Evolutionary conservation across 2,329 filamentous ascomycete genomes (phyloP), one percentile per base, ranked within the genome.

Genomic region (Cordyceps javanica): DNA sequence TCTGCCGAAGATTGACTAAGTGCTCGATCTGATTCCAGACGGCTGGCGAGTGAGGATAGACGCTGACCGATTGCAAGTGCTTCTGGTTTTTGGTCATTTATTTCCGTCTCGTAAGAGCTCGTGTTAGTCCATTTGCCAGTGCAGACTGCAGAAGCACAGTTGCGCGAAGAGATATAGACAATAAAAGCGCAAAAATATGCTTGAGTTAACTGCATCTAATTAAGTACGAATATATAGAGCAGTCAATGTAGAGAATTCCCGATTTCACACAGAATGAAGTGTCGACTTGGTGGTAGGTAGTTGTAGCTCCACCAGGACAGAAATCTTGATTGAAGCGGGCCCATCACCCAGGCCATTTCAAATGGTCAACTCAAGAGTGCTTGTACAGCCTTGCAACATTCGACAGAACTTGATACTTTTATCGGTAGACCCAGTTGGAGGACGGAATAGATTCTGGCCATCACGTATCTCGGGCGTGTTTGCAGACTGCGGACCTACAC

Each of bases 291-390:
- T 53, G 19, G 50, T 26, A 9, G 48, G n/a, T 38, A 25, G 38
- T 30, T 10, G 49, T 6, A 42, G 50, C 38, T 44, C 50, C 50
- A 53, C 50, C 50, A 16, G 13, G 19, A 25, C 11, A 16, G 34
- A 53, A 41, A 53, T 41, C 38, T 44, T 44, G 50, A 44, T 51
- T 13, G 39, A 42, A 19, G 51, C 39, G 51, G 51, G 50, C 50
- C 13, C 28, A 38, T 38, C 32, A 19, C 44, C 13, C n/a, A 16
- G 14, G 23, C n/a, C 26, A 14, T 34, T 36, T 36, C 13, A n/a
- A 7, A 39, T 19, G 14, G 39, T 3, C 48, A 51, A 26, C 23
- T 28, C 48, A 32, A n/a, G 26, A 3, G 3, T 41, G 19, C 25
- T 19, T 14, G 19, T 11, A 4, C n/a, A 34, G 51, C 19, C 19